These are phyloP conservation scores for Daldinia eschscholtzii DNA, from an alignment of 2,329 filamentous ascomycete species.

Conservation along the genomic window DNA sequence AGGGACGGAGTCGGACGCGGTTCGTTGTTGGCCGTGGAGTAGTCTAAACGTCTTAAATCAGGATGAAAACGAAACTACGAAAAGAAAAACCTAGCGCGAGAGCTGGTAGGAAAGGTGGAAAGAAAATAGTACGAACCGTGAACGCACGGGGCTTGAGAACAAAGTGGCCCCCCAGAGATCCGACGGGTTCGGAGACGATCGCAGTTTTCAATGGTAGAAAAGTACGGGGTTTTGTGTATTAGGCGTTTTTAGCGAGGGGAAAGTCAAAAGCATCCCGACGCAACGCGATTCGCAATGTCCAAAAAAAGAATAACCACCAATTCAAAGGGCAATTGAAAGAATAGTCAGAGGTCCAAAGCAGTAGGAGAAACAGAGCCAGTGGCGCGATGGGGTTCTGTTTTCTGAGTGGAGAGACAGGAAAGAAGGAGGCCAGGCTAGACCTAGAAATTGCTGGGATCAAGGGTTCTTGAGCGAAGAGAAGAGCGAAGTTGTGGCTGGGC, in stretches of 20 bases:
- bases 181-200: conserved; percentile 34
- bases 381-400: conserved; percentile 40
- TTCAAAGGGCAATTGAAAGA: conserved; percentile 29
- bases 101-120: conserved; percentile 23
- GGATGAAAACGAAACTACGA: conserved; percentile 34
- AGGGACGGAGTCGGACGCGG: conserved; percentile 25
- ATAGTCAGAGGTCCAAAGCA: conserved; percentile 26
- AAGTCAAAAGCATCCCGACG: conserved; percentile 40
- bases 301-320: conserved; percentile 25
- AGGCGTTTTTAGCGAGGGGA: conserved; percentile 29
- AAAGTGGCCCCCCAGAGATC: conserved; percentile 35
- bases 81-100: conserved; percentile 33
- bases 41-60: conserved; percentile 38
- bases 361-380: conserved; percentile 39
- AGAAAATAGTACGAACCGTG: conserved; percentile 40
- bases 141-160: conserved; percentile 33
- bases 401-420: conserved; percentile 33
- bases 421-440: conserved; percentile 23
- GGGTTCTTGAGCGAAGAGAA: conserved; percentile 34
- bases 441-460: conserved; percentile 40
- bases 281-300: conserved; percentile 36
- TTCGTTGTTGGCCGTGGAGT: conserved; percentile 23
- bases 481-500: conserved; percentile 37
- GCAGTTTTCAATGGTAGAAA: conserved; percentile 25
- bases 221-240: conserved; percentile 18